Base-by-base conservation (phyloP, 106 monocot genomes). In the Amphibolis antarctica region DNA sequence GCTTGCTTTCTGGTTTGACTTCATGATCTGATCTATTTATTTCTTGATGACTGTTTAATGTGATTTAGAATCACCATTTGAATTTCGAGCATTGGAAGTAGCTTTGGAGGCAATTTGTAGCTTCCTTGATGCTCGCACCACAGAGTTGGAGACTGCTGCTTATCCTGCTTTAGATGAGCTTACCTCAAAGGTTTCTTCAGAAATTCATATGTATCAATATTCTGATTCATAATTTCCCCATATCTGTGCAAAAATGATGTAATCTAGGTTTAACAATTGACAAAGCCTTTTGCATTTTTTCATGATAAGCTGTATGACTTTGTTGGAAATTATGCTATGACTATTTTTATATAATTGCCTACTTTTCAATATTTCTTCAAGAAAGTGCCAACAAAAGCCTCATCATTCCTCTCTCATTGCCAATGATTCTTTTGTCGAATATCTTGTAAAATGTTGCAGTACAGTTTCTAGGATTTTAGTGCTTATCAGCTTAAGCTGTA, bases 141-240 rank as follows among this genome's bases (percentile, higher is more conserved):
- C 89, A 27, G 93, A 94, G 63, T 56, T 94, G 28, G 93, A 94
- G 66, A 86, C 78, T 71, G 83, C 75, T 77, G 86, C 93, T 52
- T 94, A 94, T 71, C 93, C 93, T 62, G 93, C 93, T 45, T 78
- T 94, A 49, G 89, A 94, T 78, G 93, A 94, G 66, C 73, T 94
- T 59, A 94, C 86, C 36, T 89, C 93, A 64, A 86, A 86, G 89
- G 93, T 94, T 12, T 36, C 27, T 49, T 27, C 27, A 14, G 26
- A 26, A 25, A 1, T 11, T 18, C 26, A 49, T 27, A 7, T 56
- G 4, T 56, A 12, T 27, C 28, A 56, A 26, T 7, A 36, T 56
- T 56, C 12, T 59, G 11, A 14, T 9, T 46, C 56, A 28, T 69
- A 46, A n/a, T 50, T 11, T 0, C 12, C 31, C 27, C 44, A 28